Percentiles rank a stretch among this genome's conserved stretches.
These are phyloP conservation scores for Scalesia atractyloides DNA, from an alignment of 129 eudicot species.

Conservation along the genomic window DNA sequence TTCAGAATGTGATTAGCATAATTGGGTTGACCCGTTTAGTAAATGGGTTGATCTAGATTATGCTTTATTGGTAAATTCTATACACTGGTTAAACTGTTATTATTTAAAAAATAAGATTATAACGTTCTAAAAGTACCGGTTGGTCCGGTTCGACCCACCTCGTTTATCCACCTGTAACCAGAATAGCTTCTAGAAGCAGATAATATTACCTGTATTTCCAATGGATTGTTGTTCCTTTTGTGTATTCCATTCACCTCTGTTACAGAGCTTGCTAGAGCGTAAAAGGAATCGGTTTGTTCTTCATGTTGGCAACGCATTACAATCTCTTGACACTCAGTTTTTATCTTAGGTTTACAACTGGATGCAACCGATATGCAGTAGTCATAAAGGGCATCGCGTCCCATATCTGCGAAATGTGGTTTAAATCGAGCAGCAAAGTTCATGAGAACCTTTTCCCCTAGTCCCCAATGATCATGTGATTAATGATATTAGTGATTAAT, in stretches of 20 bases:
- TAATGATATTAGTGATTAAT: background rate
- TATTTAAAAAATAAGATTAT: too few species aligned
- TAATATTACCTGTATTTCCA: slow-evolving; percentile 21
- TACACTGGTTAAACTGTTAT: too few species aligned
- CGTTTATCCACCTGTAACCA: background rate
- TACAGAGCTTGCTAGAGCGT: slow-evolving; percentile 4
- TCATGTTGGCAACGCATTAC: slow-evolving; percentile 16
- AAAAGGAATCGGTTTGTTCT: slow-evolving; percentile 13
- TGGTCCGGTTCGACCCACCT: background rate
- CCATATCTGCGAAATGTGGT: slow-evolving; percentile 25
- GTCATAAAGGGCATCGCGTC: slow-evolving; percentile 29
- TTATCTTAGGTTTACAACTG: slow-evolving; percentile 27
- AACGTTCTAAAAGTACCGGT: background rate
- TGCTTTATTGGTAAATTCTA: too few species aligned
- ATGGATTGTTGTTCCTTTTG: slow-evolving; percentile 12
- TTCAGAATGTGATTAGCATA: too few species aligned
- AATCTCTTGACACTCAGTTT: slow-evolving; percentile 11
- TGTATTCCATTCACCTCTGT: slow-evolving; percentile 18
- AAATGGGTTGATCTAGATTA: too few species aligned
- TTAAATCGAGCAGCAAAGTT: slow-evolving; percentile 29
- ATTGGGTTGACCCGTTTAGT: too few species aligned
- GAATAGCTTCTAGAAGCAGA: background rate
- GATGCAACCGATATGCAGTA: slow-evolving; percentile 37
- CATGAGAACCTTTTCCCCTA: slow-evolving; percentile 43
- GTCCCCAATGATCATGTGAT: slow-evolving; percentile 39